Evolutionary conservation across 495 filamentous ascomycete genomes (phyloP).

Genomic region (Collariella sp.): DNA sequence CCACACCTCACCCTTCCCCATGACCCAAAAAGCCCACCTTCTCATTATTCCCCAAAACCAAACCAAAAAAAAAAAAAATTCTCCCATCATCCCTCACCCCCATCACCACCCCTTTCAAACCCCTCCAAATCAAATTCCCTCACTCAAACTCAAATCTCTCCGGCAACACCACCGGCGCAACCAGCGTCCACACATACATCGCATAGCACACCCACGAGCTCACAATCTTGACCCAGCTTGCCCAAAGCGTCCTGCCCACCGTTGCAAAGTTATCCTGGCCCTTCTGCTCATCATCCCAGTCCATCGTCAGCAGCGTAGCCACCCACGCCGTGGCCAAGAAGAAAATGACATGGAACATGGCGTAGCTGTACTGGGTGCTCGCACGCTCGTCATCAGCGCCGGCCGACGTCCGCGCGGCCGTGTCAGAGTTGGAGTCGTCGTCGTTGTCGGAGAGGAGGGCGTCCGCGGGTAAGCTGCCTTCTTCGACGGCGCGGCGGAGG

Average conservation of each 20-base stretch:
- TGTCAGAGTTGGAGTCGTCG: conserved; percentile 46
- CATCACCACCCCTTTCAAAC: not conserved
- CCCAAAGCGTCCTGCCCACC: conserved; percentile 92
- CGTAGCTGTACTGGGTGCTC: conserved; percentile 91
- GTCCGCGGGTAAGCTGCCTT: conserved; percentile 82
- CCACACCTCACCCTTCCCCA: not conserved
- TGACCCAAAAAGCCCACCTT: too few relatives aligned
- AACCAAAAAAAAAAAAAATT: not conserved
- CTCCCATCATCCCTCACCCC: not conserved
- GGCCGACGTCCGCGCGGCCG: conserved; percentile 42
- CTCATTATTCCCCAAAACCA: not conserved
- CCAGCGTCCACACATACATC: conserved; percentile 86
- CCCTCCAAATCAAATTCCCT: not conserved
- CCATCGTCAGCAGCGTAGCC: conserved; percentile 82
- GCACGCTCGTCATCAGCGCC: conserved; percentile 71
- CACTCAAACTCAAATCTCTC: conserved; percentile 63
- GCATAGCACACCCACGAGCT: conserved; percentile 95
- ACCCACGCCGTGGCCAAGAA: conserved; percentile 94
- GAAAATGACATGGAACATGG: conserved; percentile 97
- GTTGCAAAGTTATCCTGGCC: conserved; percentile 66
- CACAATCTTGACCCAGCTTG: conserved; percentile 98
- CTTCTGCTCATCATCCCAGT: conserved; percentile 52
- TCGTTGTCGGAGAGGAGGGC: conserved; percentile 76
- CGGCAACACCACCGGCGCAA: conserved; percentile 78
- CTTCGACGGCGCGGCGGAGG: conserved; percentile 83